Conservation (phyloP, 495 filamentous ascomycete species). For the Immersiella caudata region DNA sequence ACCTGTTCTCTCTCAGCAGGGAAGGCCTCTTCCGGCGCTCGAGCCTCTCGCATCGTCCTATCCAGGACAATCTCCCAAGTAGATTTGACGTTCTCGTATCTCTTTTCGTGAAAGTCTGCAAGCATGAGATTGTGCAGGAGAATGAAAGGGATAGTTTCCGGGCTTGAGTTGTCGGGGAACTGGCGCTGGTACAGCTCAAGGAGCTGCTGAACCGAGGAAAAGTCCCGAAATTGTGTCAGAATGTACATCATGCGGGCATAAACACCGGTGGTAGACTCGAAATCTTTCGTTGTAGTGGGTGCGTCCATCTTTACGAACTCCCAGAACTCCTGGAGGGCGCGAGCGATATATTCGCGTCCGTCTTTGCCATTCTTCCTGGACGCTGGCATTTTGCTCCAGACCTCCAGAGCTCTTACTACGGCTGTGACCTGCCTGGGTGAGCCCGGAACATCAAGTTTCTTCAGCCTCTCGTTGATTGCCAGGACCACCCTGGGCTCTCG, state of each 20-base stretch:
- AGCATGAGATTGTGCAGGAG: slow-evolving; percentile 69
- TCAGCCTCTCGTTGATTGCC: slow-evolving; percentile 41
- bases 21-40: not conserved
- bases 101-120: slow-evolving; percentile 55
- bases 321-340: slow-evolving; percentile 47
- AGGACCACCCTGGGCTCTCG: slow-evolving; percentile 38
- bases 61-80: not conserved
- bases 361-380: slow-evolving; percentile 25
- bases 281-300: slow-evolving; percentile 65
- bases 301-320: slow-evolving; percentile 37
- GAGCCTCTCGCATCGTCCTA: not conserved
- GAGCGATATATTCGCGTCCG: slow-evolving; percentile 26
- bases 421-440: slow-evolving; percentile 37
- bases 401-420: slow-evolving; percentile 40
- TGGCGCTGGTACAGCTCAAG: slow-evolving; percentile 55
- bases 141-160: slow-evolving; percentile 50
- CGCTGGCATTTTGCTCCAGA: slow-evolving; percentile 35
- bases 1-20: slow-evolving; percentile 41
- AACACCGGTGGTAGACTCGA: slow-evolving; percentile 51
- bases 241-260: slow-evolving; percentile 59
- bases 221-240: slow-evolving; percentile 60
- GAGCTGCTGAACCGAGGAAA: slow-evolving; percentile 56
- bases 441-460: slow-evolving; percentile 32
- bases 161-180: slow-evolving; percentile 35
- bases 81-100: slow-evolving; percentile 61